Conservation (phyloP, 2,329 filamentous ascomycete species). For the Xylaria sp. region DNA sequence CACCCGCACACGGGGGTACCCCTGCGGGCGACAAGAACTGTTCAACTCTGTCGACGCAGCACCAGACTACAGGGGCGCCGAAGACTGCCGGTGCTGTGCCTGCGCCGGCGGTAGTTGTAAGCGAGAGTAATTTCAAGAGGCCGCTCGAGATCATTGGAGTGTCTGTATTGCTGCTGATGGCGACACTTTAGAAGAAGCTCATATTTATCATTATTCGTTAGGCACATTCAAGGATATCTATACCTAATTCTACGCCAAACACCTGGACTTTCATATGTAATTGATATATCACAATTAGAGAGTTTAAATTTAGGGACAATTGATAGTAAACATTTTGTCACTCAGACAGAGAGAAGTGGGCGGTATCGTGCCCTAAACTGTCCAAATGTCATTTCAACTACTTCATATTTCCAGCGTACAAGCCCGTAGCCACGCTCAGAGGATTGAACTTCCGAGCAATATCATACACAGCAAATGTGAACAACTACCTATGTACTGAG, state of each 20-base stretch:
- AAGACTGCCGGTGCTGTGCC: background rate
- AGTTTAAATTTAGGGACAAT: background rate
- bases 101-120: background rate
- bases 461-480: constrained; percentile 24
- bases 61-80: background rate
- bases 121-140: background rate
- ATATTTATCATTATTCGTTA: background rate
- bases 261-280: no score
- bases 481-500: constrained; percentile 17
- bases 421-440: background rate
- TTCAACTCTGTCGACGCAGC: constrained; percentile 10
- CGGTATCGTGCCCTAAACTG: background rate
- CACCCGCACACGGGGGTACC: background rate
- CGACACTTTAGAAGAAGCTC: constrained; percentile 3
- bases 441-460: constrained; percentile 3
- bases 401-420: constrained; percentile 4
- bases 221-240: background rate
- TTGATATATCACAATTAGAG: background rate
- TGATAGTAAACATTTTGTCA: background rate
- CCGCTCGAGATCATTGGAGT: constrained; percentile 10
- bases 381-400: constrained; percentile 18
- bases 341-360: background rate
- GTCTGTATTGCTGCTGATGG: constrained; percentile 15
- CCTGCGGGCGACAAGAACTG: constrained; percentile 4
- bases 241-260: background rate